A percentile compares a stretch with the other conserved stretches of the same genome.
Evolutionary conservation across 2,329 filamentous ascomycete genomes (phyloP).

Genomic region (Dactylellina parvicollis): DNA sequence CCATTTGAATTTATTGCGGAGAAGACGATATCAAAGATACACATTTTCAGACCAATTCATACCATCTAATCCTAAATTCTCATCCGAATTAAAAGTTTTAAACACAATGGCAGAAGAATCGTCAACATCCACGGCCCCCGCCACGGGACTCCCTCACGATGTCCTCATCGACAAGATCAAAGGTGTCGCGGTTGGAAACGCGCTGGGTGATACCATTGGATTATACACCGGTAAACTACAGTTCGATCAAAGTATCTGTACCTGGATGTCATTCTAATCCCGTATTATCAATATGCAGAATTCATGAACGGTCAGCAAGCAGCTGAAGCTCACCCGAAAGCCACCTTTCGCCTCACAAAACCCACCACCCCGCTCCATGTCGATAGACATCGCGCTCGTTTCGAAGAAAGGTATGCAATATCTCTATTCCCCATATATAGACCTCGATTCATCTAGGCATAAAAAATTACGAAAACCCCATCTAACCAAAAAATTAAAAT

Average conservation of each 20-base stretch:
- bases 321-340: conserved; percentile 60
- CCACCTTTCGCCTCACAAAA: conserved; percentile 62
- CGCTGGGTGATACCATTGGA: conserved; percentile 67
- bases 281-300: conserved; percentile 59
- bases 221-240: conserved; percentile 63
- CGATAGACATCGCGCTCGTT: conserved; percentile 64
- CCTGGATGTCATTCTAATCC: neutral
- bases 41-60: no score
- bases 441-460: neutral
- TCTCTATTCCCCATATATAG: conserved; percentile 14
- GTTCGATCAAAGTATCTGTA: neutral
- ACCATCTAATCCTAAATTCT: neutral
- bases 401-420: conserved; percentile 58
- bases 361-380: conserved; percentile 63
- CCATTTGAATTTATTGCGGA: neutral
- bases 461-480: conserved; percentile 5
- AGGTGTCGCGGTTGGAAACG: conserved; percentile 66
- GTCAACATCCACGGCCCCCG: conserved; percentile 29
- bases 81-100: neutral
- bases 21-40: no score
- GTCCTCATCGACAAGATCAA: conserved; percentile 61
- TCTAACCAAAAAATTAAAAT: no score
- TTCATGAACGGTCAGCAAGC: conserved; percentile 63
- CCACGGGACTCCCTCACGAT: conserved; percentile 59
- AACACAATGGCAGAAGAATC: conserved; percentile 21